These are phyloP conservation scores for Sechiopsis laciniata DNA, from an alignment of 306 rosid genomes.

Conservation along the genomic window DNA sequence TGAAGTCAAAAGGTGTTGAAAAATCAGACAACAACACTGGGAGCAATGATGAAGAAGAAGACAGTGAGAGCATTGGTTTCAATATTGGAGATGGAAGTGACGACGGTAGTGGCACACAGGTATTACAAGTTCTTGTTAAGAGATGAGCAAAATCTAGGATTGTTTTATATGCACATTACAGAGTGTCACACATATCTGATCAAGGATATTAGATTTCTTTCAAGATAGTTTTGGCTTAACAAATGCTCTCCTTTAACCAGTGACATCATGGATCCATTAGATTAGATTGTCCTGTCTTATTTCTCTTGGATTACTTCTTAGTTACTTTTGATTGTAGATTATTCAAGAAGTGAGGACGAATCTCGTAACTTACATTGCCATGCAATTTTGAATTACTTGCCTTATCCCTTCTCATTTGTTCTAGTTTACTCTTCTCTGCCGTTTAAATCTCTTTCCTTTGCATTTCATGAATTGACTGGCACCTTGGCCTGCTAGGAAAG, in stretches of 20 bases:
- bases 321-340: constrained; percentile 10
- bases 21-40: constrained; percentile 18
- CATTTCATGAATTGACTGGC: not conserved
- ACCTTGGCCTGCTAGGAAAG: no score
- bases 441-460: not conserved
- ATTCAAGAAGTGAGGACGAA: no score
- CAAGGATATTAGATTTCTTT: no score
- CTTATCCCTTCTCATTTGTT: no score
- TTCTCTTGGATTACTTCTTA: not conserved
- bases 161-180: not conserved
- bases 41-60: constrained; percentile 59
- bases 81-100: constrained; percentile 66
- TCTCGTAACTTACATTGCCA: no score
- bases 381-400: no score
- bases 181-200: not conserved
- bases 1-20: constrained; percentile 56
- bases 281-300: not conserved
- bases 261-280: not conserved
- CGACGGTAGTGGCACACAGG: constrained; percentile 90
- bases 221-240: not conserved
- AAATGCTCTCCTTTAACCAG: not conserved
- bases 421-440: not conserved
- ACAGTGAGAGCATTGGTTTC: constrained; percentile 51
- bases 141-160: constrained; percentile 10
- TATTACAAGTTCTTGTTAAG: constrained; percentile 27